Base-by-base conservation (phyloP, 208 protist genomes). In the Trypanosoma grayi region DNA sequence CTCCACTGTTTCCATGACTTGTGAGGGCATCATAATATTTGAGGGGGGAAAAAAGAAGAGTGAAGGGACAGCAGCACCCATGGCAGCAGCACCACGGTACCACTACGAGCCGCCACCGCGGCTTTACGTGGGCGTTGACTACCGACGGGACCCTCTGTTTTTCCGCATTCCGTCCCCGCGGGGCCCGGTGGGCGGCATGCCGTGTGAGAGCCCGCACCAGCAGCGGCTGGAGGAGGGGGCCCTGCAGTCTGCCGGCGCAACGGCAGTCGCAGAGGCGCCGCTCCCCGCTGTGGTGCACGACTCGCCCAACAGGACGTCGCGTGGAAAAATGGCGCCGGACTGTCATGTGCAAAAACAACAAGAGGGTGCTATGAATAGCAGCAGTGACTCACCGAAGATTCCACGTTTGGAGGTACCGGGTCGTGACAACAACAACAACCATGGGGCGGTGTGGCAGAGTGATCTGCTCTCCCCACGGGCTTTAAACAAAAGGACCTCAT, bases 141-240 rank as follows among this genome's bases (percentile, higher is more conserved):
- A 82, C 30, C 50, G 58, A 43, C 37, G 70, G n/a, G 48, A 75
- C 13, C 66, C 76, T 31, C 53, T 82, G 0, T 78, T 78, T 43
- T 82, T 82, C 51, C 52, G 53, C 6, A 60, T 67, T 44, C 61
- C 61, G 13, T 52, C 61, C 3, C 39, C 50, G 20, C 50, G 43
- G 11, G 31, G 33, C 5, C 50, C 43, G 9, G 0, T 27, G 4
- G 11, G 5, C 7, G 13, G 22, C 16, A 18, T 16, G 36, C 33
- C 48, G 22, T 27, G 7, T 25, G 24, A 22, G 24, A 13, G 3
- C n/a, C 48, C 48, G 24, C n/a, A 9, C 31, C n/a, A 5, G 44
- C n/a, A n/a, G 24, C 3, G 3, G 50, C 39, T 11, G 11, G 4
- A 9, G 31, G 13, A 25, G 33, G 13, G 8, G 11, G 16, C 18